Conservation (phyloP, 2,329 filamentous ascomycete genomes). For the Cercospora janseana region DNA sequence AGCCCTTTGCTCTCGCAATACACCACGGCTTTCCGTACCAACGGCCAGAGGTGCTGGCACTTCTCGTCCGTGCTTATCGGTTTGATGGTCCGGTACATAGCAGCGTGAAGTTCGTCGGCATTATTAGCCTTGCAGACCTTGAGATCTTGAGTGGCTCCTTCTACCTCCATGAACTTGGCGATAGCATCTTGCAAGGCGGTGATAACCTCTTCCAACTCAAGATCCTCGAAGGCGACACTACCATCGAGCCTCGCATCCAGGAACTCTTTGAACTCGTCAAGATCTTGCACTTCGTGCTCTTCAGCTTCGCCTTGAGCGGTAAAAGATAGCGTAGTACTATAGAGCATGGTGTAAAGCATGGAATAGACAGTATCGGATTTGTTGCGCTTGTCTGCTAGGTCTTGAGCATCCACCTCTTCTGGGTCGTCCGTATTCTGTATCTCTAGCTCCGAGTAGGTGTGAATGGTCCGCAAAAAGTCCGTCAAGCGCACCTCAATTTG, state of each 20-base stretch:
- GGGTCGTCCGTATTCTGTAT: not conserved
- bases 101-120: not conserved
- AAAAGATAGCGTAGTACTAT: not conserved
- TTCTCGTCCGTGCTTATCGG: not conserved
- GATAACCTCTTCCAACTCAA: not conserved
- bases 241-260: not conserved
- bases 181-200: slow-evolving; percentile 2
- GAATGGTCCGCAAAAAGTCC: not conserved
- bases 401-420: slow-evolving; percentile 4
- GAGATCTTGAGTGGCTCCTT: not conserved
- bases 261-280: not conserved
- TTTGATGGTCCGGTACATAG: slow-evolving; percentile 7
- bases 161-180: slow-evolving; percentile 2
- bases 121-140: not conserved
- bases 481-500: not conserved
- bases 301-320: not conserved
- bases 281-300: not conserved
- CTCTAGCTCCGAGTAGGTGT: not conserved
- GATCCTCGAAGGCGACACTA: not conserved
- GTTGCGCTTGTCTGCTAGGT: not conserved
- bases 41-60: slow-evolving; percentile 19
- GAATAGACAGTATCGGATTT: slow-evolving; percentile 3
- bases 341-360: slow-evolving; percentile 17
- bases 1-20: slow-evolving; percentile 14
- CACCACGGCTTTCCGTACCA: slow-evolving; percentile 19